Percentiles rank a stretch among this genome's conserved stretches.
These are phyloP conservation scores for Leucocoprinus leucothites DNA, from an alignment of 768 basidiomycete species.

Conservation along the genomic window DNA sequence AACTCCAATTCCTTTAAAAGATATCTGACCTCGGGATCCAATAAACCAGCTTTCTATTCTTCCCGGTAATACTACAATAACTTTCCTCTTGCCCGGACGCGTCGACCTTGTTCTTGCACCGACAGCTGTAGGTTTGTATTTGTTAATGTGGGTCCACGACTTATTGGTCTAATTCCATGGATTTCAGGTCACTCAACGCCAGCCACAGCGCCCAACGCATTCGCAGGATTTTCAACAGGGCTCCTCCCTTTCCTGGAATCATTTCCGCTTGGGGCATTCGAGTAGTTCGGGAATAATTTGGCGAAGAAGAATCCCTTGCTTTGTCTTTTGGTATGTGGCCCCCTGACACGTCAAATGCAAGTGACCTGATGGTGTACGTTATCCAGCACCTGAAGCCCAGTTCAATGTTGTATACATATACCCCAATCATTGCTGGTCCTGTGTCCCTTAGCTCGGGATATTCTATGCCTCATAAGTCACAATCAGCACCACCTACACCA, in stretches of 20 bases:
- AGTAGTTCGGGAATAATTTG: background rate
- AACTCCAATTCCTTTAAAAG: conserved; percentile 10
- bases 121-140: conserved; percentile 30
- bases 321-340: conserved; percentile 1
- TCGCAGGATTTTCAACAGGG: background rate
- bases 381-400: conserved; percentile 2
- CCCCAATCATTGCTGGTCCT: background rate
- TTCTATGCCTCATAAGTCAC: conserved; percentile 5
- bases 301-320: background rate
- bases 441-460: background rate
- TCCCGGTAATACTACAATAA: background rate
- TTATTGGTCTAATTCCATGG: conserved; percentile 31
- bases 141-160: conserved; percentile 32
- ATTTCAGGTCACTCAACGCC: too few species aligned
- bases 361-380: conserved; percentile 3
- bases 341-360: background rate
- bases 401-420: conserved; percentile 6
- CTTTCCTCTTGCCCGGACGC: background rate
- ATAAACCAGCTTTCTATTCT: background rate
- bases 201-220: too few species aligned
- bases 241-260: background rate
- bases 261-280: too few species aligned
- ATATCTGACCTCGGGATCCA: background rate
- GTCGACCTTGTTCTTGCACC: background rate
- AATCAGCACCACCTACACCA: background rate